phyloP scores from a whole-genome alignment of 805 yeast genomes.

The Priceomyces castillae region DNA sequence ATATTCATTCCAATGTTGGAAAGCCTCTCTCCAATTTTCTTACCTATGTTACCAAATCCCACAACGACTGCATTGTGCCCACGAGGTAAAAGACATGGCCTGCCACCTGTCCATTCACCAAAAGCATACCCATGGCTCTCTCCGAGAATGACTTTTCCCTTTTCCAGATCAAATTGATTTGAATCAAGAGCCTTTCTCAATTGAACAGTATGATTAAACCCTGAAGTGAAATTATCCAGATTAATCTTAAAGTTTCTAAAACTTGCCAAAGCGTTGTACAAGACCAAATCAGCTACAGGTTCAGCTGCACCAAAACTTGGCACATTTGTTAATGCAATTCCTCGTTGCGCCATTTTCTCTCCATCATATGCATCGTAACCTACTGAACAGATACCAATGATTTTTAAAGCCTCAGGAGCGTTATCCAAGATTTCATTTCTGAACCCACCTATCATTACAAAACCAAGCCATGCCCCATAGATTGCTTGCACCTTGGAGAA shows the following conservation, averaged over 20 bases:
- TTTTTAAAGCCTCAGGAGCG: constrained; percentile 46
- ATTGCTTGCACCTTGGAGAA: constrained; percentile 49
- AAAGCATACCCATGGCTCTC: constrained; percentile 27
- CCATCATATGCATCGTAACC: constrained; percentile 55
- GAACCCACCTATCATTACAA: constrained; percentile 51
- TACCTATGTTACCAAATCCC: constrained; percentile 78
- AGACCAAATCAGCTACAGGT: constrained; percentile 72
- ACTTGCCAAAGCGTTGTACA: constrained; percentile 54
- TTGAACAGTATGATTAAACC: constrained; percentile 41
- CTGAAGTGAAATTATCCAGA: constrained; percentile 38
- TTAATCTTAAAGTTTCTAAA: constrained; percentile 56
- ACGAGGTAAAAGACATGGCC: constrained; percentile 46
- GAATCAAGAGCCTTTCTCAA: constrained; percentile 41
- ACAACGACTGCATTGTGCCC: constrained; percentile 61
- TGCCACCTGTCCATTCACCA: constrained; percentile 48
- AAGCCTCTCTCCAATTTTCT: constrained; percentile 56
- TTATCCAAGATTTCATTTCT: constrained; percentile 38
- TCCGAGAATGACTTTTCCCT: constrained; percentile 22
- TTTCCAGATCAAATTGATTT: constrained; percentile 27
- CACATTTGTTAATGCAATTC: constrained; percentile 59
- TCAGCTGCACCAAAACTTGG: constrained; percentile 55
- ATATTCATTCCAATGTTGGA: constrained; percentile 61
- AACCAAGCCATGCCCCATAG: constrained; percentile 61
- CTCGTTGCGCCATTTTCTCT: constrained; percentile 34
- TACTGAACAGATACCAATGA: constrained; percentile 54